A percentile compares a stretch with the other conserved stretches of the same genome.
phyloP scores from a whole-genome alignment of 805 yeast genomes.

The Sugiyamaella boreocaroliniensis region DNA sequence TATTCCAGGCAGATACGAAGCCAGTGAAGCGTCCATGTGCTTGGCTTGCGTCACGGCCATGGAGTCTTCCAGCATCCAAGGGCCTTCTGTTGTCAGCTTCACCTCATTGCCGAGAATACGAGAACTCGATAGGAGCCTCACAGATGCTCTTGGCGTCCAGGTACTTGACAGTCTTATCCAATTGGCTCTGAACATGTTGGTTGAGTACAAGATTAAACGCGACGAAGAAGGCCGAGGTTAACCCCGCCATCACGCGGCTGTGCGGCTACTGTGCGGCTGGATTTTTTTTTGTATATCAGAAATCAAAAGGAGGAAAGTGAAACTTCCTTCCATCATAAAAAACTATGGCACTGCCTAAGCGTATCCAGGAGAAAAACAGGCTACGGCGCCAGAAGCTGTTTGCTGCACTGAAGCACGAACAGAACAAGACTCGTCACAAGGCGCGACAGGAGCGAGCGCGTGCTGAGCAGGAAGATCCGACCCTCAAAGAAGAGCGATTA shows the following conservation, averaged over 20 bases:
- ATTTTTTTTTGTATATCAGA: not conserved
- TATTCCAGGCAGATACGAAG: conserved; percentile 22
- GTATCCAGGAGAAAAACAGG: conserved; percentile 43
- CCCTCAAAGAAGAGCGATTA: conserved; percentile 70
- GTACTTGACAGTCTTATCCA: too few species aligned
- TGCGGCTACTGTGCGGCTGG: not conserved
- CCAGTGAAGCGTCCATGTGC: conserved; percentile 26
- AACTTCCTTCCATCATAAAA: not conserved
- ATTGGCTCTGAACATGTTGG: too few species aligned
- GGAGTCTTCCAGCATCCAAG: conserved; percentile 26
- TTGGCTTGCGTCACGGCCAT: conserved; percentile 26
- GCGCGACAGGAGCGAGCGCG: conserved; percentile 77
- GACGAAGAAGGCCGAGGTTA: not conserved
- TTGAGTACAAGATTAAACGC: not conserved
- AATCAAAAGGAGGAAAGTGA: not conserved
- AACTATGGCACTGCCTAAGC: not conserved
- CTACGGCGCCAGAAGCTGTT: conserved; percentile 71
- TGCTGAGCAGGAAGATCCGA: conserved; percentile 79
- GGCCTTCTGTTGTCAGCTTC: conserved; percentile 14
- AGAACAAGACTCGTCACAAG: conserved; percentile 70
- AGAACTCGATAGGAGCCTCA: not conserved
- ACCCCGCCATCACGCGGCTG: not conserved
- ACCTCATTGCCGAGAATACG: not conserved
- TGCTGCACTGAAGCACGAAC: conserved; percentile 65
- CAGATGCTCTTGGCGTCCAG: not conserved